Percentiles rank a stretch among this genome's conserved stretches.
phyloP scores from a whole-genome alignment of 2,329 filamentous ascomycete genomes.

The Cordyceps tenuipes region DNA sequence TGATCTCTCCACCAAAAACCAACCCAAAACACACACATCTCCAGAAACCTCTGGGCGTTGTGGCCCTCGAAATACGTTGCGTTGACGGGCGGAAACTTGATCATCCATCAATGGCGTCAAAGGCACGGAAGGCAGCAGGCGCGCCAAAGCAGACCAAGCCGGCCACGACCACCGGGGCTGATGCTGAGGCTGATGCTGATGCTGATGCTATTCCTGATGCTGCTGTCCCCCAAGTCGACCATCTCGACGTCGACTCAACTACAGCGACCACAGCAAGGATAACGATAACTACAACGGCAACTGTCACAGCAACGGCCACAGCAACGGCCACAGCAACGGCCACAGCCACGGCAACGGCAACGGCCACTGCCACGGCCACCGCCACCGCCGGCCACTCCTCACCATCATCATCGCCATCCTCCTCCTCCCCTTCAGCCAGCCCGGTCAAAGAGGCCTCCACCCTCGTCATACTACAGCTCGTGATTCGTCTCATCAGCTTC shows the following conservation, averaged over 20 bases:
- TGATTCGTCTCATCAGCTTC: slow-evolving; percentile 84
- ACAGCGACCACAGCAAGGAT: too few species aligned
- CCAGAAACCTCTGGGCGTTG: not conserved
- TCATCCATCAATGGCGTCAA: not conserved
- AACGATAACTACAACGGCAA: too few species aligned
- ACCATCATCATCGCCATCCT: not conserved
- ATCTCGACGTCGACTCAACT: too few species aligned
- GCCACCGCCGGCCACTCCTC: not conserved
- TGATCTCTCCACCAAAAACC: slow-evolving; percentile 1
- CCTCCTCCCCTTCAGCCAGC: slow-evolving; percentile 16
- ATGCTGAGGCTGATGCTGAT: too few species aligned
- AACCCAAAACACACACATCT: not conserved
- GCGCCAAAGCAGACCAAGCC: slow-evolving; percentile 7
- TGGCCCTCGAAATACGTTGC: not conserved
- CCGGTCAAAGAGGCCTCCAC: slow-evolving; percentile 67
- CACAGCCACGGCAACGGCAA: not conserved
- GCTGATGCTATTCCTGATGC: too few species aligned
- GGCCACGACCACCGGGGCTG: not conserved
- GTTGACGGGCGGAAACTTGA: not conserved
- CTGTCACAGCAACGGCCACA: too few species aligned
- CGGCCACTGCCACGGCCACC: too few species aligned
- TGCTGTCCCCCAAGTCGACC: too few species aligned
- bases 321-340: too few species aligned
- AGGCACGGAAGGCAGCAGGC: not conserved
- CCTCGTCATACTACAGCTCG: slow-evolving; percentile 79